Base-by-base conservation (phyloP, 345 rosid species). In the Crucihimalaya himalaica region DNA sequence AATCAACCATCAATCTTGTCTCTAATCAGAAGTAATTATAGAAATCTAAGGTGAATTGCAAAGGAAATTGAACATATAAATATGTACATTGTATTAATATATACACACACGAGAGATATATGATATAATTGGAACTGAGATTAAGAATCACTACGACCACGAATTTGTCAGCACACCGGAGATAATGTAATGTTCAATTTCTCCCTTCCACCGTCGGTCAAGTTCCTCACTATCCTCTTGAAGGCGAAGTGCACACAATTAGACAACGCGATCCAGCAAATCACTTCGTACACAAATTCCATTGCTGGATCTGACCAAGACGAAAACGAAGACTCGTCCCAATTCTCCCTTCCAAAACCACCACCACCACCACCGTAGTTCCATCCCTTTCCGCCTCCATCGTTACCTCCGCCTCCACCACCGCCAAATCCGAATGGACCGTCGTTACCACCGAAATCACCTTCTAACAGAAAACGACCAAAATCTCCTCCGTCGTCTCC, bases 221-320 rank as follows among this genome's bases (percentile, higher is more conserved):
- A 65, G 13, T 81, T 79, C 82, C 84, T 83, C 71, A 81, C 75
- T 50, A 85, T 74, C 87, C 82, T 91, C 86, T 88, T 90, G 71
- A 91, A 89, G 0, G 96, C 96, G 19, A 89, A 95, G 59, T 91
- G 97, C 63, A 89, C 84, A 16, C 99, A 95, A 32, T 84, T 89
- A 35, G 99, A 88, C 35, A 95, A 71, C 0, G 90, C 97, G 10
- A 95, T 95, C 99, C 99, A 95, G 48, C 83, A 86, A 32, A 95
- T 76, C 82, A 95, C 99, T 81, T 95, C 99, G 34, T 92, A 91
- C n/a, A 91, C 81, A 16, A 91, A 95, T 35, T 82, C 85, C 74
- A 86, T 83, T 2, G 97, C 96, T 2, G 86, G 82, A 67, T 60
- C 81, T 0, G 86, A 83, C 83, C 91, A 84, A 21, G 91, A 83